phyloP scores from a whole-genome alignment of 257 asterid species.

The Solanum chiquidenum region DNA sequence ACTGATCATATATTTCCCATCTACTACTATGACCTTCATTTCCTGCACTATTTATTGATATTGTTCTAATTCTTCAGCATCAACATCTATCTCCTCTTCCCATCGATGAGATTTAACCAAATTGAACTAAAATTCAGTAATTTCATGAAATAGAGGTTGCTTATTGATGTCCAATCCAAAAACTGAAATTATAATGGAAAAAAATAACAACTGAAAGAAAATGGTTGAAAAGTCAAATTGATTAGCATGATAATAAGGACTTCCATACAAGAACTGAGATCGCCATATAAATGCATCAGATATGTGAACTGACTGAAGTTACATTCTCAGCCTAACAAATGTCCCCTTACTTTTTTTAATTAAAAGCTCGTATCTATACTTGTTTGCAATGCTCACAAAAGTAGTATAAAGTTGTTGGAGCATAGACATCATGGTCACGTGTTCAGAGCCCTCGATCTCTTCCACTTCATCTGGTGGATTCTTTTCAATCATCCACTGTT shows the following conservation, averaged over 20 bases:
- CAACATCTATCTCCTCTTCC: too few relatives aligned
- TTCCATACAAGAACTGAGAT: background rate
- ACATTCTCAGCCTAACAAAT: background rate
- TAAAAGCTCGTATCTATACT: background rate
- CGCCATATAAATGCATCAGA: background rate
- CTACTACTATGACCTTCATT: too few relatives aligned
- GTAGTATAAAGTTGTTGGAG: too few relatives aligned
- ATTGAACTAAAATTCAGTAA: background rate
- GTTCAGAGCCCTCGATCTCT: slow-evolving; percentile 20
- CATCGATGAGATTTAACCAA: background rate
- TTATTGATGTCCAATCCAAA: background rate
- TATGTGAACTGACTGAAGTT: background rate
- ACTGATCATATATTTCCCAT: too few relatives aligned
- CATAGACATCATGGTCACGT: slow-evolving; percentile 22
- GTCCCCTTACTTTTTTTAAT: background rate
- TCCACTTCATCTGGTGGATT: slow-evolving; percentile 29
- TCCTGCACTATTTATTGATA: too few relatives aligned
- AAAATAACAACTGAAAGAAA: background rate
- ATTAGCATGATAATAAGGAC: background rate
- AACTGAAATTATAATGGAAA: background rate
- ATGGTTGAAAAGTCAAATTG: background rate
- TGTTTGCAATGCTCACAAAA: background rate
- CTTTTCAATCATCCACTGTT: slow-evolving; percentile 15
- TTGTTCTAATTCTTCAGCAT: too few relatives aligned
- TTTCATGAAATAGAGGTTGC: background rate